Percentiles rank a stretch among this genome's conserved stretches.
Conservation (phyloP, 495 filamentous ascomycete species). For the Neurospora tetrasperma region DNA sequence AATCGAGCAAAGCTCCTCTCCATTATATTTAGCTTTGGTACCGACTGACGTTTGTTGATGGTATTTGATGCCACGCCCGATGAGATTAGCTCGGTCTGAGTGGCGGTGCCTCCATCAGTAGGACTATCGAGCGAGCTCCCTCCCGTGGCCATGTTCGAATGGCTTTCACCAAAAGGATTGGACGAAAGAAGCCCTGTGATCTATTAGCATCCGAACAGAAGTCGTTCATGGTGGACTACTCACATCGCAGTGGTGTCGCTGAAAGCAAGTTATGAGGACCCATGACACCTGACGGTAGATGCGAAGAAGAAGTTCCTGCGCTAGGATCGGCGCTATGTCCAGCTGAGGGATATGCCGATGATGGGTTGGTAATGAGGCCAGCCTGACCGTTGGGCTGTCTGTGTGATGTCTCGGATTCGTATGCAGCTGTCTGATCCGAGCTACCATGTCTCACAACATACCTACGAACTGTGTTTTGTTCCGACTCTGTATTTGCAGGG, state of each 20-base stretch:
- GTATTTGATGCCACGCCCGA: slow-evolving; percentile 10
- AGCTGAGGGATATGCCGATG: slow-evolving; percentile 18
- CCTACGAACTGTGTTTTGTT: neutral
- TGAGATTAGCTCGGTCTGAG: neutral
- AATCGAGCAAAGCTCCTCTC: slow-evolving; percentile 25
- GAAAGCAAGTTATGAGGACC: neutral
- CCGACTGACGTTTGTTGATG: slow-evolving; percentile 14
- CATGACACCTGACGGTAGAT: slow-evolving; percentile 1
- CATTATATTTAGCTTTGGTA: slow-evolving; percentile 17
- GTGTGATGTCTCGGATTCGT: neutral
- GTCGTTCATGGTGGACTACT: neutral
- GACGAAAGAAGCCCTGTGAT: neutral
- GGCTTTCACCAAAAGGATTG: neutral
- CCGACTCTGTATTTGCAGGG: slow-evolving; percentile 6
- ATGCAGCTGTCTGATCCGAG: neutral
- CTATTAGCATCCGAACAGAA: neutral
- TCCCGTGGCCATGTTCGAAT: slow-evolving; percentile 6
- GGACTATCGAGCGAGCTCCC: neutral
- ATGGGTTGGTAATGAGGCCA: slow-evolving; percentile 7
- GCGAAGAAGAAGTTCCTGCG: slow-evolving; percentile 3
- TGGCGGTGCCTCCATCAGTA: neutral
- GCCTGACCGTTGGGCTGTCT: neutral
- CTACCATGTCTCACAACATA: neutral
- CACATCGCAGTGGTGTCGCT: neutral
- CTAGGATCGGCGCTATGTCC: slow-evolving; percentile 8